Base-by-base conservation (phyloP, 768 basidiomycete genomes). In the Xerocomellus chrysenteron region DNA sequence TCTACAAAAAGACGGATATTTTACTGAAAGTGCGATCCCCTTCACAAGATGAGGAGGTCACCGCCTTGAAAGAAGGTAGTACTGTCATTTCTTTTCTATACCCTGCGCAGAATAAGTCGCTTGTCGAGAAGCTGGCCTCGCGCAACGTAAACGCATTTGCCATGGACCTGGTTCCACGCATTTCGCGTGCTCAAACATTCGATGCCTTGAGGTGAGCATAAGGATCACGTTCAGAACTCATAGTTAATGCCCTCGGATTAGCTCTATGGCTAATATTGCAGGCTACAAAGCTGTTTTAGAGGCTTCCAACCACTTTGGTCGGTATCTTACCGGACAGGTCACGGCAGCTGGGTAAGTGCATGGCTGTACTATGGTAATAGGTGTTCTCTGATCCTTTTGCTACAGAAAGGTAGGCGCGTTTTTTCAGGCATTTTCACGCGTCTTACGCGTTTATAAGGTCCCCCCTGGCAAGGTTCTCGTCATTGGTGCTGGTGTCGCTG, bases 191-290 rank as follows among this genome's bases (percentile, higher is more conserved):
- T 44, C 92, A 94, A 70, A 88, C 88, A 21, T 94, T 93, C 61
- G 92, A 94, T 73, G 92, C 88, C 37, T 75, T 94, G 63, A 92
- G 90, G 90, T 88, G 52, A 60, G 70, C 53, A 44, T 59, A 26
- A 16, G 52, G 35, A 57, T 28, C 32, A 11, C 49, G 14, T 17
- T 13, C 33, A 50, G 47, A 47, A 41, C 58, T 32, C 52, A n/a
- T 44, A 46, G 6, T 36, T 33, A 47, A 50, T 40, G 14, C 50
- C 41, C 19, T 32, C 16, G 39, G 30, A 33, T 30, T 36, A 92
- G 92, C 65, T 93, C 91, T 26, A 94, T 94, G 92, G 86, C 88
- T n/a, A 94, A 94, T 67, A 94, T 92, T 41, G 83, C 91, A n/a
- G 92, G 92, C 13, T 94, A 94, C 72, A 92, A 94, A 70, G 92